A percentile compares a stretch with the other conserved stretches of the same genome.
These are phyloP conservation scores for Claviceps cyperi DNA, from an alignment of 2,329 filamentous ascomycete species.

Conservation along the genomic window DNA sequence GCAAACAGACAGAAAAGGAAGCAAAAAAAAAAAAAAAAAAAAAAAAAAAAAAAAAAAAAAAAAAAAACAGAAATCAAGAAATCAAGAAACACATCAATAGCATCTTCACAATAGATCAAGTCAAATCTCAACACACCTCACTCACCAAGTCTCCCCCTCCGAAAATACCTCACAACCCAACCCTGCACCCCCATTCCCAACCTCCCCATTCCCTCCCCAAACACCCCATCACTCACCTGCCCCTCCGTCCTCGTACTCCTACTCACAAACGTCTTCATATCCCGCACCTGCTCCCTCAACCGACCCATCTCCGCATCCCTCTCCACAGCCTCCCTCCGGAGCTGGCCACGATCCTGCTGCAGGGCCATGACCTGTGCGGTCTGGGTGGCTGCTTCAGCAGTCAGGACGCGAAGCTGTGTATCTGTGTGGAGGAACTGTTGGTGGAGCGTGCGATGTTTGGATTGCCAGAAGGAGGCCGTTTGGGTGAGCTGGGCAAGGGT, in stretches of 20 bases:
- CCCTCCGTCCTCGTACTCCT: constrained; percentile 47
- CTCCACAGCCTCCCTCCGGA: constrained; percentile 29
- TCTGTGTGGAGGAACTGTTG: constrained; percentile 38
- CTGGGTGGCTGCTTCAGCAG: constrained; percentile 32
- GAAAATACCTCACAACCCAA: constrained; percentile 58
- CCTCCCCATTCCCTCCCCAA: constrained; percentile 45
- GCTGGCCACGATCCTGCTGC: constrained; percentile 32
- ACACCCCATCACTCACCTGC: constrained; percentile 50
- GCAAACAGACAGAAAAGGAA: too few species aligned
- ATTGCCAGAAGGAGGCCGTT: constrained; percentile 42
- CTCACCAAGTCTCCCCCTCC: constrained; percentile 43
- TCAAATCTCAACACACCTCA: constrained; percentile 1
- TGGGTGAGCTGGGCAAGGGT: constrained; percentile 43
- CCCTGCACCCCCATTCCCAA: constrained; percentile 57
- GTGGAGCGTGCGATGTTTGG: constrained; percentile 37
- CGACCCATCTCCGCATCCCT: constrained; percentile 42
- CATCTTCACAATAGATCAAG: too few species aligned
- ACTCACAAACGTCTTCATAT: constrained; percentile 59
- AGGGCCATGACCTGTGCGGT: constrained; percentile 34
- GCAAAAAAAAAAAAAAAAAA: too few species aligned
- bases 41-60: background rate
- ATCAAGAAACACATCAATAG: too few species aligned
- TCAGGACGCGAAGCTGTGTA: constrained; percentile 36
- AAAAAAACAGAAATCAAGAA: background rate
- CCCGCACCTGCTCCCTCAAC: constrained; percentile 45